Evolutionary conservation across 2,329 filamentous ascomycete species (phyloP).

Genomic region (Trichoderma brevicompactum): DNA sequence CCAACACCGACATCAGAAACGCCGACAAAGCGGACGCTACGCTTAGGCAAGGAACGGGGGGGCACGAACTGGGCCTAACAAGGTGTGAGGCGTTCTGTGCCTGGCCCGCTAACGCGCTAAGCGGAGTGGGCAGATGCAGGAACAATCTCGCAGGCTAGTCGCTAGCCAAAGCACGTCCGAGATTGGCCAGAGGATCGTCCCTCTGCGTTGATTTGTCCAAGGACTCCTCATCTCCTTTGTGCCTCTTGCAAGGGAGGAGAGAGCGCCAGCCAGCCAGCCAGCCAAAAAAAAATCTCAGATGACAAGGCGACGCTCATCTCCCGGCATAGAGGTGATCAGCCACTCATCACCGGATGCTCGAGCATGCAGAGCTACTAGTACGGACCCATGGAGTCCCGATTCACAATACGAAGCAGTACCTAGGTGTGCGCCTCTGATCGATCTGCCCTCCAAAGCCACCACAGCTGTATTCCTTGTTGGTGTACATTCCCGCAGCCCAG

Average conservation of each 20-base stretch:
- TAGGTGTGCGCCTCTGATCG: not conserved
- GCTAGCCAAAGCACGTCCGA: slow-evolving; percentile 31
- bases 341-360: slow-evolving; percentile 25
- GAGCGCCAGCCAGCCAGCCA: slow-evolving; percentile 16
- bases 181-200: slow-evolving; percentile 31
- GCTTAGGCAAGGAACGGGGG: slow-evolving; percentile 9
- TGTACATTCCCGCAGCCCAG: not conserved
- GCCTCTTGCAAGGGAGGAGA: not conserved
- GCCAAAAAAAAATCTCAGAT: slow-evolving; percentile 14
- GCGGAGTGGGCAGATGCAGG: slow-evolving; percentile 39
- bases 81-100: slow-evolving; percentile 22
- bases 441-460: not conserved
- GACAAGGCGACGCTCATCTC: slow-evolving; percentile 34
- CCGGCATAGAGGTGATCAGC: slow-evolving; percentile 28
- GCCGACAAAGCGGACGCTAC: slow-evolving; percentile 21
- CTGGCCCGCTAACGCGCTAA: slow-evolving; percentile 19
- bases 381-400: slow-evolving; percentile 14
- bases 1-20: slow-evolving; percentile 25
- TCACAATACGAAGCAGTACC: slow-evolving; percentile 5
- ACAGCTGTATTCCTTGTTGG: not conserved
- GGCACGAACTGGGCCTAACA: slow-evolving; percentile 14
- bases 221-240: slow-evolving; percentile 6
- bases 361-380: not conserved
- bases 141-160: slow-evolving; percentile 38
- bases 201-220: slow-evolving; percentile 18